Base-by-base conservation (phyloP, 202 grass and related monocot species). In the Elaeis oleifera region DNA sequence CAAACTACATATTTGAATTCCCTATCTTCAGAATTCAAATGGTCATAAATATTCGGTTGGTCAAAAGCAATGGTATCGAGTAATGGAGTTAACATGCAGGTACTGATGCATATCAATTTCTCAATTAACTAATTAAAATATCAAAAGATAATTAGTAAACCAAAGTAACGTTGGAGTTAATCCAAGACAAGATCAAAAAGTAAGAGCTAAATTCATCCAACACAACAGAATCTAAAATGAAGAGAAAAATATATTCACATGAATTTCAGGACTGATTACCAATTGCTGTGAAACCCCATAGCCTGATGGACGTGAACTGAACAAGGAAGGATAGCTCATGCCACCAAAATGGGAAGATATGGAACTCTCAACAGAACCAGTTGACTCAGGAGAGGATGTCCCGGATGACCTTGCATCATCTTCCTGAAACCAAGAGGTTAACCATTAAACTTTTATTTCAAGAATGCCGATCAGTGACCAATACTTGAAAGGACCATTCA, bases 331-430 rank as follows among this genome's bases (percentile, higher is more conserved):
- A 73, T 99, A 99, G 70, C 76, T 99, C 94, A 84, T 87, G 68
- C 94, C 85, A 56, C 88, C 88, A 76, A 99, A 99, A 77, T 94
- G 94, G 58, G 94, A 99, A 0, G 94, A 99, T 77, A 97, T 97
- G 63, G 94, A 97, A 25, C 85, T 99, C 78, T 99, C 94, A 69
- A 94, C 88, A 61, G 94, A 99, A 72, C 94, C 94, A 61, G 85
- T 82, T 54, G 88, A 99, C 49, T 89, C 94, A n/a, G 88, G 94
- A 75, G 94, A 99, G 23, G 94, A 99, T 22, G 81, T 74, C 26
- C 94, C 94, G 60, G 94, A 97, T 27, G 84, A 97, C 58, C 72
- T 92, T 59, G 81, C 94, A 86, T 99, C 88, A 69, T 99, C 94
- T 75, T 94, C 94, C 94, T 99, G 80, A 78, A 68, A 72, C 22